Evolutionary conservation across 1,139 yeast species (phyloP).

Genomic region (Citeromyces siamensis): DNA sequence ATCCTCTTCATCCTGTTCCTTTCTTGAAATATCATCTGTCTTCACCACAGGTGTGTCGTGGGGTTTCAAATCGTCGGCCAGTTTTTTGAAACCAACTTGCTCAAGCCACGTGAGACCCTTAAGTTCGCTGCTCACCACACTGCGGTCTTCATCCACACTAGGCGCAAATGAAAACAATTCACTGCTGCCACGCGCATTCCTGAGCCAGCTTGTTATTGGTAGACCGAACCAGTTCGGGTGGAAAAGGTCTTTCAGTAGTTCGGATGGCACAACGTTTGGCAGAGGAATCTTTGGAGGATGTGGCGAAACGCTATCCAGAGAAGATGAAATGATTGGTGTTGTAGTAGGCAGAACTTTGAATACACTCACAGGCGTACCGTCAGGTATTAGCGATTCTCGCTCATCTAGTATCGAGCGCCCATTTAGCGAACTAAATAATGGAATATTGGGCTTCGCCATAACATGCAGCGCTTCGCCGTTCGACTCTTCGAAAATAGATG

Average conservation of each 20-base stretch:
- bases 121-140: conserved; percentile 50
- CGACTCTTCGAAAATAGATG: conserved; percentile 40
- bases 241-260: conserved; percentile 55
- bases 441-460: conserved; percentile 27
- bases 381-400: conserved; percentile 46
- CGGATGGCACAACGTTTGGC: conserved; percentile 54
- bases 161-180: conserved; percentile 73
- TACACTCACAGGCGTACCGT: conserved; percentile 31
- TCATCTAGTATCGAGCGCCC: conserved; percentile 57
- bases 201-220: conserved; percentile 75
- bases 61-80: conserved; percentile 24
- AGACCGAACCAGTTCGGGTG: conserved; percentile 85
- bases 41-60: conserved; percentile 7
- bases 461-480: conserved; percentile 56
- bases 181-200: conserved; percentile 35
- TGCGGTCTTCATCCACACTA: conserved; percentile 51
- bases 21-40: conserved; percentile 6
- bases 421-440: conserved; percentile 58
- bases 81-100: conserved; percentile 47
- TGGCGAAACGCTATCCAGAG: conserved; percentile 20
- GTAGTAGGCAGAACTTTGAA: conserved; percentile 48
- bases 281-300: conserved; percentile 38
- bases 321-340: conserved; percentile 18
- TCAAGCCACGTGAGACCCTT: conserved; percentile 72
- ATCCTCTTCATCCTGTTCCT: conserved; percentile 8